Conservation (phyloP, 768 basidiomycete species). For the Podaxis sp. region DNA sequence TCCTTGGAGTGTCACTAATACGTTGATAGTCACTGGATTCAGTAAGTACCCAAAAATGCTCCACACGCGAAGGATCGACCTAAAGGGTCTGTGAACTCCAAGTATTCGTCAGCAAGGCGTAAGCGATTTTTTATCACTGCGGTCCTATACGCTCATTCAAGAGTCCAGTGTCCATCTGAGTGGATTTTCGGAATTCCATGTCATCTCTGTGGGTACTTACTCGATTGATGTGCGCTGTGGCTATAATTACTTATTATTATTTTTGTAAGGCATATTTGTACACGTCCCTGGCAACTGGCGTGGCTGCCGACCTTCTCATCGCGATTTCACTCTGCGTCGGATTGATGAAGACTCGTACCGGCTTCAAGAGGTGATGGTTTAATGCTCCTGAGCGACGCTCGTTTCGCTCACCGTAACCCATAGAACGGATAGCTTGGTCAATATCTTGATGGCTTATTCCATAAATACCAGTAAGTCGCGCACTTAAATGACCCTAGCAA, state of each 20-base stretch:
- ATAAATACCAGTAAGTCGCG: slow-evolving; percentile 19
- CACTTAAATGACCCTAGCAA: not conserved
- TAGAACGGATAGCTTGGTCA: slow-evolving; percentile 19
- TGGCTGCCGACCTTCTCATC: slow-evolving; percentile 17
- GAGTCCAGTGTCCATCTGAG: not conserved
- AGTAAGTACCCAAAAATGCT: not conserved
- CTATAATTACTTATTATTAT: not conserved
- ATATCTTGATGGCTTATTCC: slow-evolving; percentile 19
- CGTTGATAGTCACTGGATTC: not conserved
- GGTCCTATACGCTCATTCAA: not conserved
- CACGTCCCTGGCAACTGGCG: slow-evolving; percentile 18
- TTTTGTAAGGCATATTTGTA: slow-evolving; percentile 19
- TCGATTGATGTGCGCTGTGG: not conserved
- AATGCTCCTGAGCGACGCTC: not conserved
- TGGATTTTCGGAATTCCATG: not conserved
- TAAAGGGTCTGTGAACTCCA: not conserved
- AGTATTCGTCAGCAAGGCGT: slow-evolving; percentile 7
- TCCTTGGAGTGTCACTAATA: not conserved
- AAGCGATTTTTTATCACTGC: not conserved
- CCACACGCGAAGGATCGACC: not conserved
- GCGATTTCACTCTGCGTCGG: slow-evolving; percentile 19
- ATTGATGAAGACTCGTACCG: slow-evolving; percentile 20
- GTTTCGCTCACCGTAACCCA: not conserved
- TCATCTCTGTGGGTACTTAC: not conserved
- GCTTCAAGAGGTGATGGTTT: slow-evolving; percentile 17